phyloP scores from a whole-genome alignment of 306 rosid genomes.

The Inga laurina region DNA sequence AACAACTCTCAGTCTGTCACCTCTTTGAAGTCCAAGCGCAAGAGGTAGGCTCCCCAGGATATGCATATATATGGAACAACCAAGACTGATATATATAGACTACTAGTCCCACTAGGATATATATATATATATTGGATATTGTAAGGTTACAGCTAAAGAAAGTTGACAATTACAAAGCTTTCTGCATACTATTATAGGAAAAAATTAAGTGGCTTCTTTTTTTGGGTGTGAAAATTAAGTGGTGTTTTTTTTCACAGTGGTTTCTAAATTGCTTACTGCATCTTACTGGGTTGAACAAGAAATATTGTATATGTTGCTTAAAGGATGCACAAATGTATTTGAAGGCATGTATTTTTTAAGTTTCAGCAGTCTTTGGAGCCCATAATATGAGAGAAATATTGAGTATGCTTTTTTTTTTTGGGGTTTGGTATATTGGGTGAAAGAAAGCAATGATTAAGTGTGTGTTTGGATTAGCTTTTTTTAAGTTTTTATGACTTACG shows the following conservation, averaged over 20 bases:
- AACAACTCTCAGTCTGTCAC: conserved; percentile 92
- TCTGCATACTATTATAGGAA: background rate
- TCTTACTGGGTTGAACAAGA: background rate
- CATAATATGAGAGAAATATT: background rate
- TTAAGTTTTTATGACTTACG: too few species aligned
- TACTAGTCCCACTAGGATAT: background rate
- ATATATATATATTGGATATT: background rate
- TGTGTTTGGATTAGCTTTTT: too few species aligned
- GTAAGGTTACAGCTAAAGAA: background rate
- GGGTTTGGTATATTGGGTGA: too few species aligned
- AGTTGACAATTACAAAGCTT: background rate
- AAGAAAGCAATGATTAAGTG: conserved; percentile 35
- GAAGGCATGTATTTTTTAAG: background rate
- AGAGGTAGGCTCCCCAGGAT: conserved; percentile 48
- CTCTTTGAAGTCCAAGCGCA: conserved; percentile 96
- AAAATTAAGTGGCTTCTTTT: background rate
- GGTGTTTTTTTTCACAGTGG: background rate
- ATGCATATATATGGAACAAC: background rate
- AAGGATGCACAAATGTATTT: background rate
- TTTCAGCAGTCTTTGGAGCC: background rate
- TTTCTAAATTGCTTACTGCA: background rate
- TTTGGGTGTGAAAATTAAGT: background rate
- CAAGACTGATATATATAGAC: background rate
- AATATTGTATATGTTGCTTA: background rate
- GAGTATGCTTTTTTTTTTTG: background rate